Conservation (phyloP, 768 basidiomycete species). For the Serendipita sp. region DNA sequence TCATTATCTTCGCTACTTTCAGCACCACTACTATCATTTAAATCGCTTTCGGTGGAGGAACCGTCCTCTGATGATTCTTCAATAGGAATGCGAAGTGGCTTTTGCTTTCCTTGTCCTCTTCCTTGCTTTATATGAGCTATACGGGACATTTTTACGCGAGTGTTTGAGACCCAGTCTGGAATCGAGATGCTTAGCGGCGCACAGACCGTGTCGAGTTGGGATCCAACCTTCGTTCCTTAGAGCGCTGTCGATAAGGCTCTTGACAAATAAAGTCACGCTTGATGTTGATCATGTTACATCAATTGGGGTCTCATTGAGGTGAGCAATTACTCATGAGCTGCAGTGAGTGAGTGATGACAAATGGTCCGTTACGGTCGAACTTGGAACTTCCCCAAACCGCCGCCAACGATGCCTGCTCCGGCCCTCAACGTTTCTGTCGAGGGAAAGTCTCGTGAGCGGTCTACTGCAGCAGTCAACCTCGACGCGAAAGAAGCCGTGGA, state of each 20-base stretch:
- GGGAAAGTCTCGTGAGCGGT: not conserved
- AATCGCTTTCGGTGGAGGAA: not conserved
- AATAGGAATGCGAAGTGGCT: not conserved
- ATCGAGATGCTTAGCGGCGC: too few relatives aligned
- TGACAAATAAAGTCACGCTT: too few relatives aligned
- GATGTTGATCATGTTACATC: too few relatives aligned
- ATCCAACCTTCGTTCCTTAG: too few relatives aligned
- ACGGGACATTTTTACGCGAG: not conserved
- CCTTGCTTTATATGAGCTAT: not conserved
- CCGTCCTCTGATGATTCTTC: not conserved
- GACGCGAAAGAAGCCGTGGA: conserved; percentile 78
- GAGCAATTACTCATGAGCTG: too few relatives aligned
- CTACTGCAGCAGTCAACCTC: conserved; percentile 17
- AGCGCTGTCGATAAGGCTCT: too few relatives aligned
- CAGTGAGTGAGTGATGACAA: not conserved
- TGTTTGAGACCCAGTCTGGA: too few relatives aligned
- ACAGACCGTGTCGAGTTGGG: too few relatives aligned
- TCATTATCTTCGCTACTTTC: not conserved
- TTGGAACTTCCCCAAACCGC: not conserved
- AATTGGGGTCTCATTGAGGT: too few relatives aligned
- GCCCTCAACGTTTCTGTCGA: not conserved
- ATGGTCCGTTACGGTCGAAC: not conserved
- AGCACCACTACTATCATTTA: not conserved
- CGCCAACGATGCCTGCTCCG: not conserved
- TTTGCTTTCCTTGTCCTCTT: not conserved